Evolutionary conservation across 1,284 basidiomycete genomes (phyloP).

Genomic region (Sphagnurus paluster): DNA sequence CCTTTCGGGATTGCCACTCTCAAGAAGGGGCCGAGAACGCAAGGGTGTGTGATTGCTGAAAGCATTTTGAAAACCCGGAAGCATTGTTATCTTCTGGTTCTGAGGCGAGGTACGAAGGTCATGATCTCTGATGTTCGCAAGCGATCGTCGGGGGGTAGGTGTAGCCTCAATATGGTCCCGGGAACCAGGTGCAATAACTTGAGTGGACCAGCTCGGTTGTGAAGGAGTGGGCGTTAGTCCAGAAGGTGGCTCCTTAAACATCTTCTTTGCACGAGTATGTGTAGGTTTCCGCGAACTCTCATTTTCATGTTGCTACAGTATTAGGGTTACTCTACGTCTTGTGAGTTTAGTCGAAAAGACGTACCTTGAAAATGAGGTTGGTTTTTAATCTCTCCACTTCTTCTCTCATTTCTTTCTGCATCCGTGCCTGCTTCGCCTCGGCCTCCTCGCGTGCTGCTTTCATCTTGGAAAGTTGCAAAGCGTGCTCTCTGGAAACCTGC

Average conservation of each 20-base stretch:
- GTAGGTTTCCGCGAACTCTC: conserved; percentile 57
- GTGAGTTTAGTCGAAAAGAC: neutral
- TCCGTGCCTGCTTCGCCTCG: conserved; percentile 51
- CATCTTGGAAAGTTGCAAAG: conserved; percentile 54
- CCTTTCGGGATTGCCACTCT: conserved; percentile 21
- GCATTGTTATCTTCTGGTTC: conserved; percentile 28
- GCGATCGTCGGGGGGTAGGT: conserved; percentile 31
- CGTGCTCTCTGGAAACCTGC: conserved; percentile 60
- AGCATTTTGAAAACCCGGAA: conserved; percentile 52
- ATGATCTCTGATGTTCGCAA: conserved; percentile 13
- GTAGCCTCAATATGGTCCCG: conserved; percentile 34
- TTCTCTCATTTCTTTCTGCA: conserved; percentile 60
- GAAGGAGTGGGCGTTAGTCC: conserved; percentile 39
- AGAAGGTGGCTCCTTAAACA: conserved; percentile 34
- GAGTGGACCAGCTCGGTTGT: conserved; percentile 41
- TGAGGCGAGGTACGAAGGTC: conserved; percentile 30
- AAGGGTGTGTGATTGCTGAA: conserved; percentile 40
- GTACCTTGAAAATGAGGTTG: conserved; percentile 67
- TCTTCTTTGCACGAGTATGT: conserved; percentile 41
- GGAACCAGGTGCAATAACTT: conserved; percentile 24
- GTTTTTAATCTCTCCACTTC: conserved; percentile 73
- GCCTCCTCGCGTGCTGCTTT: conserved; percentile 60
- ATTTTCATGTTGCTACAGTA: conserved; percentile 65
- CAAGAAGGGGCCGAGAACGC: conserved; percentile 23
- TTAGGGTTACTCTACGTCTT: neutral